Evolutionary conservation across 192 early-diverging fungal genomes (phyloP).

Genomic region (Podila epigama): DNA sequence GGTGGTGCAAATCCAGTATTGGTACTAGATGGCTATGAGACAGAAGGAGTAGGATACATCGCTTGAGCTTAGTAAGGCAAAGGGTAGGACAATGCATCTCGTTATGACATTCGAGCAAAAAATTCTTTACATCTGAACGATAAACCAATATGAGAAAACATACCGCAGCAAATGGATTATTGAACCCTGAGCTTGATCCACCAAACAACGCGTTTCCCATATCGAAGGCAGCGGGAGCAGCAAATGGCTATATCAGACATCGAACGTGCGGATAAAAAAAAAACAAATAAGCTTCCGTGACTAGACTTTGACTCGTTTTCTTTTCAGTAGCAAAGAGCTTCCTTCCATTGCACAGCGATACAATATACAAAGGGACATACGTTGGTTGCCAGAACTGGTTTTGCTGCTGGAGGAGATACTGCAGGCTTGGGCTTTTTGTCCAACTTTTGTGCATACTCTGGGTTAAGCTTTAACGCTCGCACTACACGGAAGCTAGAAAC

Average conservation of each 20-base stretch:
- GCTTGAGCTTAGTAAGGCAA: background rate
- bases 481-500: constrained; percentile 60
- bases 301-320: too few species aligned
- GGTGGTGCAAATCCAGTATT: constrained; percentile 29
- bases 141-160: background rate
- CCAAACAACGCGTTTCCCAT: constrained; percentile 44
- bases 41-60: background rate
- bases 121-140: background rate
- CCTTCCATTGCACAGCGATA: too few species aligned
- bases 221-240: constrained; percentile 24
- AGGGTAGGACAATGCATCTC: too few species aligned
- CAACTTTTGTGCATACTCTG: constrained; percentile 65
- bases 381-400: constrained; percentile 10
- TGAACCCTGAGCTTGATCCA: constrained; percentile 25
- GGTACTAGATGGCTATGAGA: constrained; percentile 10
- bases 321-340: background rate
- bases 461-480: constrained; percentile 69
- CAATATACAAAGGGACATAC: constrained; percentile 9
- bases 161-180: constrained; percentile 43
- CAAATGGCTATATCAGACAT: constrained; percentile 21
- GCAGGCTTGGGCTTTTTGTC: constrained; percentile 48
- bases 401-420: background rate
- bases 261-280: background rate
- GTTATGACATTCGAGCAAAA: too few species aligned
- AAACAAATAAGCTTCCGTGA: background rate